Evolutionary conservation across 148 eudicot genomes (phyloP), one percentile per base, ranked within the genome.

Genomic region (Amaranthus cruentus): DNA sequence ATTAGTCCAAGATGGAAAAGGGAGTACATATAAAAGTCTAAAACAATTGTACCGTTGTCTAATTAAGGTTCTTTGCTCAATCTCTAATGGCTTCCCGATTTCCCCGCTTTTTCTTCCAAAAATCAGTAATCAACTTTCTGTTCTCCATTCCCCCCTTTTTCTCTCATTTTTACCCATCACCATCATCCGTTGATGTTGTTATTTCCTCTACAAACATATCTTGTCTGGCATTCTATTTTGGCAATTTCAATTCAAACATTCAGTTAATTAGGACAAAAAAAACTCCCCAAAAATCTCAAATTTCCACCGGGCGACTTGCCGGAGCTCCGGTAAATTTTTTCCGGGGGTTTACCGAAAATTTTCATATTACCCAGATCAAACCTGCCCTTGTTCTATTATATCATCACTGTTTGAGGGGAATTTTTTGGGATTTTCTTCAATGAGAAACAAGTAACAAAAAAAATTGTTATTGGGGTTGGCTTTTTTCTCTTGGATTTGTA

Each of bases 71-170:
- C 47, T 21, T 0, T 53, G 9, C 43, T 47, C 21, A 28, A 28
- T 28, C 73, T 73, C 70, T 79, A 70, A 69, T 74, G 75, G 79
- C 72, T 46, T 67, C 55, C 79, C 79, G 83, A 54, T 76, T 72
- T 76, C 50, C 12, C 42, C 83, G 83, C 69, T 76, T 15, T 52
- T 72, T 72, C 73, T 67, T 61, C 59, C 79, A 11, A 56, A 47
- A n/a, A n/a, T 50, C 57, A 8, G 15, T 47, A 28, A 28, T 15
- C 46, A 49, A 3, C 42, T 54, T 12, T n/a, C 62, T 55, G 56
- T 56, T 57, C 51, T 48, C 14, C 21, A 1, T 21, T 42, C 28
- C 46, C 42, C 58, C 28, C 7, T 9, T 28, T 58, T 55, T 50
- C 73, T 56, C 18, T 55, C 49, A 15, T 58, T 66, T 14, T 57